phyloP scores from a whole-genome alignment of 2,329 filamentous ascomycete species.

The Ploettnerulaceae sp. region DNA sequence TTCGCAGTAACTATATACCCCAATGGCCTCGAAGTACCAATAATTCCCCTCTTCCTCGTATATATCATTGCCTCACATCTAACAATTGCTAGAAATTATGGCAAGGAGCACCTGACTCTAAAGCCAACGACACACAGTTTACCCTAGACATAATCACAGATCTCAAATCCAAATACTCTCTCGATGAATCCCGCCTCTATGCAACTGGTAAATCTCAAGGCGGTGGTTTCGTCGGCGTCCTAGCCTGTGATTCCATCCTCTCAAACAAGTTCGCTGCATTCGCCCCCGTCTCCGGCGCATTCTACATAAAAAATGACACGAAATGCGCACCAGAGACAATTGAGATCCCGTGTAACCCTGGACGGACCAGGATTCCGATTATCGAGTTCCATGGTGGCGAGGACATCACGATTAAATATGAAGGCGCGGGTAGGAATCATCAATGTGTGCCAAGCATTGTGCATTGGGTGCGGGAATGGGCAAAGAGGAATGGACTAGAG shows the following conservation, averaged over 20 bases:
- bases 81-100: conserved; percentile 36
- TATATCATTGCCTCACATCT: not conserved
- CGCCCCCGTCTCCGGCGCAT: conserved; percentile 42
- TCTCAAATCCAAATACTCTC: conserved; percentile 35
- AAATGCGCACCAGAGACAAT: conserved; percentile 36
- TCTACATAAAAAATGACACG: conserved; percentile 34
- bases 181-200: conserved; percentile 40
- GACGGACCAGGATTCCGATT: conserved; percentile 38
- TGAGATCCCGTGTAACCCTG: conserved; percentile 36
- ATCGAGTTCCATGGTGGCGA: conserved; percentile 47
- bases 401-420: conserved; percentile 44
- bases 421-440: conserved; percentile 39
- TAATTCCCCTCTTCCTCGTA: not conserved
- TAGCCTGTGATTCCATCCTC: conserved; percentile 39
- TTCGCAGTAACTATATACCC: conserved; percentile 42
- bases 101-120: conserved; percentile 37
- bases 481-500: conserved; percentile 29
- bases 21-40: conserved; percentile 39
- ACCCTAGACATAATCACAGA: conserved; percentile 37
- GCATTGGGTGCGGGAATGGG: conserved; percentile 39
- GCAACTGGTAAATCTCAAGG: conserved; percentile 44
- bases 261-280: conserved; percentile 40
- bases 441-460: conserved; percentile 42
- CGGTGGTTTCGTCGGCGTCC: conserved; percentile 39
- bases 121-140: conserved; percentile 41